phyloP scores from a whole-genome alignment of 495 filamentous ascomycete genomes.

The Tuber indicum region DNA sequence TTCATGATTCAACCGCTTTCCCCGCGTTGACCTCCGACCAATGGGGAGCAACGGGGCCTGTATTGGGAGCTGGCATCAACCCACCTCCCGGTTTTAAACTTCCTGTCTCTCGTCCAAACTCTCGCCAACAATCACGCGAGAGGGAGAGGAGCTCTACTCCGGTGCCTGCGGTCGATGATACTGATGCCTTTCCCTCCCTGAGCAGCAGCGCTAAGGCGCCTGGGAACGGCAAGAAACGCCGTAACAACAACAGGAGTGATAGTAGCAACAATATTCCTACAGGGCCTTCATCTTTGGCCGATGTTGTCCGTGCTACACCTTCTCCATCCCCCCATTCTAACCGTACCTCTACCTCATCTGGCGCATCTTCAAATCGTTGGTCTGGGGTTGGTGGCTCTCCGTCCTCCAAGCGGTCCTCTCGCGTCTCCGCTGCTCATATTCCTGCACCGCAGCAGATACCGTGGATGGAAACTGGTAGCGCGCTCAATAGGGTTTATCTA shows the following conservation, averaged over 20 bases:
- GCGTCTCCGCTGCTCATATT: slow-evolving; percentile 54
- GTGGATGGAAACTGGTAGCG: slow-evolving; percentile 92
- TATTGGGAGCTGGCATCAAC: slow-evolving; percentile 45
- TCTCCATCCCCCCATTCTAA: slow-evolving; percentile 54
- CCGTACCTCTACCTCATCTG: slow-evolving; percentile 33
- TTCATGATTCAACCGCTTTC: slow-evolving; percentile 86
- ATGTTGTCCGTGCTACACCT: slow-evolving; percentile 88
- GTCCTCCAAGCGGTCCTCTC: slow-evolving; percentile 37
- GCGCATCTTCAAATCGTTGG: slow-evolving; percentile 34
- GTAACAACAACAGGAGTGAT: slow-evolving; percentile 30
- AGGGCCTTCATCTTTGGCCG: slow-evolving; percentile 74
- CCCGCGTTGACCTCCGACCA: slow-evolving; percentile 68
- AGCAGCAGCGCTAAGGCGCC: slow-evolving; percentile 69
- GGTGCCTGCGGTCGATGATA: slow-evolving; percentile 80
- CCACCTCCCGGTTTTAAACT: slow-evolving; percentile 60
- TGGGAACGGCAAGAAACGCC: slow-evolving; percentile 60
- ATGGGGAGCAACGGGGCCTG: slow-evolving; percentile 50
- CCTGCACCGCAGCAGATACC: slow-evolving; percentile 84
- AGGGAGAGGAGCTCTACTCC: slow-evolving; percentile 48
- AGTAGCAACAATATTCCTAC: slow-evolving; percentile 60
- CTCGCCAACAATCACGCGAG: slow-evolving; percentile 72
- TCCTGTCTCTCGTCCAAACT: slow-evolving; percentile 76
- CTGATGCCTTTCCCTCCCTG: slow-evolving; percentile 92
- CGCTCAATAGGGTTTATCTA: slow-evolving; percentile 85
- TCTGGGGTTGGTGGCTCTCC: slow-evolving; percentile 30